Percentiles rank a stretch among this genome's conserved stretches.
Conservation (phyloP, 1,139 yeast species). For the Kazachstania sp. region DNA sequence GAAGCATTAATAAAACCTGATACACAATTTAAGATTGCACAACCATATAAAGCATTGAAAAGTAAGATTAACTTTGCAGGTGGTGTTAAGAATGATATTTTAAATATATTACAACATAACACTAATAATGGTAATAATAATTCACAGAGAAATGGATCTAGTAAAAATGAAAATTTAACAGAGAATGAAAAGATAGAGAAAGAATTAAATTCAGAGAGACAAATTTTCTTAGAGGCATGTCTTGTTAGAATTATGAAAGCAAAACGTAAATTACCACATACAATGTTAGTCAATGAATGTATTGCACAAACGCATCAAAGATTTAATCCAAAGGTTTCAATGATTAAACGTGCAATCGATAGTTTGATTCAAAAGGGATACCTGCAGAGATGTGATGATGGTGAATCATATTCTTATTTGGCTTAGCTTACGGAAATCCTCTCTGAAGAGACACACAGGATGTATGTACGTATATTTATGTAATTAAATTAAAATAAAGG, state of each 20-base stretch:
- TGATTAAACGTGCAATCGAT: slow-evolving; percentile 82
- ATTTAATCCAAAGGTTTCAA: slow-evolving; percentile 77
- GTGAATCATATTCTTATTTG: slow-evolving; percentile 67
- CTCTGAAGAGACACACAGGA: not conserved
- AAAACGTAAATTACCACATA: slow-evolving; percentile 69
- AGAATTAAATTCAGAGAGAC: slow-evolving; percentile 82
- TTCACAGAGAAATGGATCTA: not conserved
- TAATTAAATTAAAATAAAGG: not conserved
- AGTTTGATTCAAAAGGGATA: slow-evolving; percentile 80
- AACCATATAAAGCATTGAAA: slow-evolving; percentile 78
- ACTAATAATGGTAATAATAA: slow-evolving; percentile 6
- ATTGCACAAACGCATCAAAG: slow-evolving; percentile 78
- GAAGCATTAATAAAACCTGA: slow-evolving; percentile 41
- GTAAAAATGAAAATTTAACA: slow-evolving; percentile 10
- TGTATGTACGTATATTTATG: not conserved
- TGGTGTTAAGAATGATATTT: slow-evolving; percentile 63
- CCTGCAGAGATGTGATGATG: slow-evolving; percentile 63
- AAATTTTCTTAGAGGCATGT: slow-evolving; percentile 80
- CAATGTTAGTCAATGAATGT: slow-evolving; percentile 77
- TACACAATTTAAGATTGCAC: slow-evolving; percentile 65
- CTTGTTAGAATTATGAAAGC: slow-evolving; percentile 97
- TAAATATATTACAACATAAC: slow-evolving; percentile 13
- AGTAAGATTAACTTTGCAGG: slow-evolving; percentile 77
- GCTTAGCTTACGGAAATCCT: slow-evolving; percentile 33
- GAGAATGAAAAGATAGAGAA: slow-evolving; percentile 78